Evolutionary conservation across 2,329 filamentous ascomycete species (phyloP).

Genomic region (Fusarium falciforme): DNA sequence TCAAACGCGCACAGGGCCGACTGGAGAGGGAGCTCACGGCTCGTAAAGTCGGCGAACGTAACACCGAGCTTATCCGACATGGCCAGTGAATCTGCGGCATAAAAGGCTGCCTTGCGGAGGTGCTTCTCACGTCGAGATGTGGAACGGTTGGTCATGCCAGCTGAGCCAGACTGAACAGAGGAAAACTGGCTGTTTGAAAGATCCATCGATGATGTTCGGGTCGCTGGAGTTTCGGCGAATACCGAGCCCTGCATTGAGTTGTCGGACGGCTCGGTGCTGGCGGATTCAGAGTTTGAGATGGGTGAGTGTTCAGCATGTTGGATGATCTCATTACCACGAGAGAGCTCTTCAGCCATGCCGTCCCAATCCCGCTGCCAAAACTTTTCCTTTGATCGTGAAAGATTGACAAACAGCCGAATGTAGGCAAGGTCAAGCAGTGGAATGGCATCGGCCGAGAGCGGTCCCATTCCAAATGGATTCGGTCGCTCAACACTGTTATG

Average conservation of each 20-base stretch:
- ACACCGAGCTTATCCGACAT: slow-evolving; percentile 90
- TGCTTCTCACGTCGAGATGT: slow-evolving; percentile 85
- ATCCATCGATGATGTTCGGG: slow-evolving; percentile 62
- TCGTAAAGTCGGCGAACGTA: slow-evolving; percentile 85
- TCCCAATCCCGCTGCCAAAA: slow-evolving; percentile 97
- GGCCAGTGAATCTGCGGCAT: slow-evolving; percentile 89
- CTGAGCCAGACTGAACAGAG: slow-evolving; percentile 40
- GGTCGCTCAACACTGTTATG: slow-evolving; percentile 86
- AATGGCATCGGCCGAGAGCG: slow-evolving; percentile 89
- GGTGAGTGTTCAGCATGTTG: slow-evolving; percentile 77
- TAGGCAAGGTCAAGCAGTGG: slow-evolving; percentile 93
- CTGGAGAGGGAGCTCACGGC: slow-evolving; percentile 87
- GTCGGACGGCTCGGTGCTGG: slow-evolving; percentile 58
- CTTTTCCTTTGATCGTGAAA: slow-evolving; percentile 91
- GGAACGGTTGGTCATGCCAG: slow-evolving; percentile 50
- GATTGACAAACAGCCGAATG: slow-evolving; percentile 90
- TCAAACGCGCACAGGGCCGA: slow-evolving; percentile 94
- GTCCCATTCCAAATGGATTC: slow-evolving; percentile 83
- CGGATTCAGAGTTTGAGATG: slow-evolving; percentile 59
- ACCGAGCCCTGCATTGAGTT: slow-evolving; percentile 58
- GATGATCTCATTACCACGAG: slow-evolving; percentile 79
- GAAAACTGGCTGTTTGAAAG: slow-evolving; percentile 54
- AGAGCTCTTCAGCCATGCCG: slow-evolving; percentile 88
- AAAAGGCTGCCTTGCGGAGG: slow-evolving; percentile 93
- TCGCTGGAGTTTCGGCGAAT: slow-evolving; percentile 63